A percentile compares a stretch with the other conserved stretches of the same genome.
phyloP scores from a whole-genome alignment of 768 basidiomycete genomes.

The Pisolithus sp. region DNA sequence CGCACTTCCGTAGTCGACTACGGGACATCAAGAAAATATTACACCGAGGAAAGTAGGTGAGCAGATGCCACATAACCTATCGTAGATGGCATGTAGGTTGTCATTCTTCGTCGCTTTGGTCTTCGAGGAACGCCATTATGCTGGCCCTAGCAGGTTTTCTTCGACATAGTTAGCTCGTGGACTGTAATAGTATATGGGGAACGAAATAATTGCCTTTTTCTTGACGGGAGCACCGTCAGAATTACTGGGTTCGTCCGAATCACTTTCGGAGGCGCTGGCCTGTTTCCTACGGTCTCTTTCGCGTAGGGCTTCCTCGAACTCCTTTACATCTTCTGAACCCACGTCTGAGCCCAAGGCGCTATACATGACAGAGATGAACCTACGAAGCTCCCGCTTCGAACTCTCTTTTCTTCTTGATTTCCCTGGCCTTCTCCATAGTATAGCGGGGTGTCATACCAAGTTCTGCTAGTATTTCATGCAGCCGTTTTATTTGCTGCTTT shows the following conservation, averaged over 20 bases:
- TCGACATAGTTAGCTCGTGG: neutral
- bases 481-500: constrained; percentile 55
- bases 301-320: constrained; percentile 51
- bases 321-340: constrained; percentile 62
- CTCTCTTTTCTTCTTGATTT: constrained; percentile 68
- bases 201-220: constrained; percentile 34
- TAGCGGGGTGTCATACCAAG: constrained; percentile 77
- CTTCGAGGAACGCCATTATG: constrained; percentile 65
- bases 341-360: neutral
- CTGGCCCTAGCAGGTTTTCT: constrained; percentile 48
- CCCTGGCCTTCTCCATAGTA: constrained; percentile 76
- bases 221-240: constrained; percentile 30
- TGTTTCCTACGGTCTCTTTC: constrained; percentile 19
- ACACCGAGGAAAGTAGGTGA: neutral
- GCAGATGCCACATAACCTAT: neutral
- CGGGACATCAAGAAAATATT: too few species aligned
- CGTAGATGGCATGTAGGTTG: neutral
- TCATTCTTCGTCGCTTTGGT: constrained; percentile 58
- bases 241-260: constrained; percentile 29
- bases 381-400: constrained; percentile 74
- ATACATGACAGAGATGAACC: constrained; percentile 16
- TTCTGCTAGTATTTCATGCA: constrained; percentile 58
- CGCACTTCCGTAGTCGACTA: too few species aligned
- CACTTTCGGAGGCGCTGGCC: constrained; percentile 10
- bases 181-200: neutral